These are phyloP conservation scores for Pleurotus ostreatus DNA, from an alignment of 768 basidiomycete species.

Conservation along the genomic window DNA sequence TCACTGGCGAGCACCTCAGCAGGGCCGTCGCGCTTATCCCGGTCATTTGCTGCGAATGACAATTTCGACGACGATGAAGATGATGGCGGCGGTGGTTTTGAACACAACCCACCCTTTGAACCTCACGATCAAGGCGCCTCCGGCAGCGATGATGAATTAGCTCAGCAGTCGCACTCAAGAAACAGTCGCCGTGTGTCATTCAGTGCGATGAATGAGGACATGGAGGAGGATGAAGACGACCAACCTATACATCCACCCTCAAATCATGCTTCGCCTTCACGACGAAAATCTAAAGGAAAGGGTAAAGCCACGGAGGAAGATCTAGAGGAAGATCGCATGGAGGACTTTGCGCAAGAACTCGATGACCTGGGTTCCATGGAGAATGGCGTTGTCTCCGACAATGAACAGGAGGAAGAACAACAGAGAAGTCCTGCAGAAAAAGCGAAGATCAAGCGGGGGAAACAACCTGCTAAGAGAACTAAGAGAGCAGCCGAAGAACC, in stretches of 20 bases:
- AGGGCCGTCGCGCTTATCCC: conserved; percentile 38
- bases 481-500: conserved; percentile 35
- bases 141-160: conserved; percentile 24
- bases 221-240: conserved; percentile 36
- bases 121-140: conserved; percentile 23
- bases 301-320: conserved; percentile 27
- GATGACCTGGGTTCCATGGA: conserved; percentile 13
- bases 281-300: conserved; percentile 36
- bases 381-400: conserved; percentile 25
- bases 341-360: conserved; percentile 39
- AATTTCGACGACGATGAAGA: conserved; percentile 26
- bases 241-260: conserved; percentile 23
- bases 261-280: conserved; percentile 13
- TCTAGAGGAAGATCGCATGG: conserved; percentile 39
- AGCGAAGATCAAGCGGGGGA: conserved; percentile 13
- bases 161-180: conserved; percentile 3
- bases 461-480: conserved; percentile 1
- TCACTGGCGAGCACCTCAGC: conserved; percentile 27
- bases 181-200: conserved; percentile 33
- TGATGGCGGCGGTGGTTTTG: conserved; percentile 22
- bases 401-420: conserved; percentile 21
- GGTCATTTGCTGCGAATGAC: conserved; percentile 26
- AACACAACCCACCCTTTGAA: conserved; percentile 20
- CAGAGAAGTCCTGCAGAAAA: conserved; percentile 15
- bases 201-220: conserved; percentile 45